Conservation (phyloP, 2,329 filamentous ascomycete genomes). For the Aureobasidium sp. region DNA sequence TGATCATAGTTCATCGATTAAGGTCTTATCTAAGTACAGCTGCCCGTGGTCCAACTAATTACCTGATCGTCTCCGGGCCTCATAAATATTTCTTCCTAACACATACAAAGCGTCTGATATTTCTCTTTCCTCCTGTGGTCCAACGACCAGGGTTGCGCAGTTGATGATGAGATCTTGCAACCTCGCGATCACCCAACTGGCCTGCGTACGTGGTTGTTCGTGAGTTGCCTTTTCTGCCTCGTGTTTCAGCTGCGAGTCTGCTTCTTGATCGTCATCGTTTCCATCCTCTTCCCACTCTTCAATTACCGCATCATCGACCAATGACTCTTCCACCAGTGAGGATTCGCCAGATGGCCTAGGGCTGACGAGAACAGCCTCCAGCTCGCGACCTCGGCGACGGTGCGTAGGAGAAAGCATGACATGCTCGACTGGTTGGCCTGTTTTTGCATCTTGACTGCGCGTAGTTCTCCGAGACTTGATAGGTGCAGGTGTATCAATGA, state of each 20-base stretch:
- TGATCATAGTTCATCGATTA: background rate
- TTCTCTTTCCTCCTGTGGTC: conserved; percentile 56
- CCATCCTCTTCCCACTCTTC: background rate
- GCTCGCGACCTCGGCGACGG: background rate
- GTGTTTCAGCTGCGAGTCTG: conserved; percentile 10
- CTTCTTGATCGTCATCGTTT: background rate
- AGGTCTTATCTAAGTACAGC: background rate
- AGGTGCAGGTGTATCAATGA: conserved; percentile 18
- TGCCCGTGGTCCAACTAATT: background rate
- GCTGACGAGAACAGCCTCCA: background rate
- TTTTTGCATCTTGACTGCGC: conserved; percentile 14
- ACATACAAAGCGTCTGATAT: conserved; percentile 75
- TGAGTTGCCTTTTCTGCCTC: conserved; percentile 2
- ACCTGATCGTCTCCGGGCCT: conserved; percentile 44
- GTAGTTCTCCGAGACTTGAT: conserved; percentile 20
- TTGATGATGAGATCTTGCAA: conserved; percentile 51
- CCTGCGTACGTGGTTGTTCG: conserved; percentile 29
- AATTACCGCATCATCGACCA: background rate
- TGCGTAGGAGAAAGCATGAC: background rate
- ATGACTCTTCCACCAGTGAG: background rate
- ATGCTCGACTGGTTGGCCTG: background rate
- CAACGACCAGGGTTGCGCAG: conserved; percentile 47
- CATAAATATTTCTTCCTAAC: conserved; percentile 64
- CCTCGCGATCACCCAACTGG: conserved; percentile 44
- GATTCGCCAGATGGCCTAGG: background rate